Conservation (phyloP, 2,329 filamentous ascomycete genomes). For the Alternaria postmessia region DNA sequence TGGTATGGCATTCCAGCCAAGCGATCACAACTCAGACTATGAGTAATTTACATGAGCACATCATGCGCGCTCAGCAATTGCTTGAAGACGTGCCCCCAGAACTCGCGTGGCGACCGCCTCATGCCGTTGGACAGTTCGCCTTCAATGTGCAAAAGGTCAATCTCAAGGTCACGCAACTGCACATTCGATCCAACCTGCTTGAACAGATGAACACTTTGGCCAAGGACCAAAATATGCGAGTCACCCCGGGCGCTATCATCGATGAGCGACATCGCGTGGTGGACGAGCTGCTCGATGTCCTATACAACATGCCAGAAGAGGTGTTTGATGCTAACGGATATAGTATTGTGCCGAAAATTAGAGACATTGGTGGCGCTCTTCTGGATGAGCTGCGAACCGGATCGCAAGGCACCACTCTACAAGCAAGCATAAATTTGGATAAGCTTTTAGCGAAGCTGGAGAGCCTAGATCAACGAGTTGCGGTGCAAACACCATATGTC, state of each 20-base stretch:
- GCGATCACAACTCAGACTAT: constrained; percentile 20
- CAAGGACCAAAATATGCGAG: constrained; percentile 13
- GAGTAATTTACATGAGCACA: constrained; percentile 25
- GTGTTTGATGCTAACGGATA: constrained; percentile 34
- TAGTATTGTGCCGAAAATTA: constrained; percentile 30
- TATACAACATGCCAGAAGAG: constrained; percentile 29
- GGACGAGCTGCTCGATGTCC: constrained; percentile 26
- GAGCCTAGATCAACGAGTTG: constrained; percentile 21
- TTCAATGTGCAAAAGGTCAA: constrained; percentile 32
- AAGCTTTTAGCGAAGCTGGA: constrained; percentile 25
- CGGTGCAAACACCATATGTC: constrained; percentile 5
- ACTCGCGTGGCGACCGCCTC: constrained; percentile 17
- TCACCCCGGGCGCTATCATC: constrained; percentile 26
- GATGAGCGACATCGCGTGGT: constrained; percentile 28
- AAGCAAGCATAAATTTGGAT: constrained; percentile 26
- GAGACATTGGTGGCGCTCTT: constrained; percentile 29
- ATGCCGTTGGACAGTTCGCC: constrained; percentile 21
- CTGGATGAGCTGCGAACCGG: constrained; percentile 29
- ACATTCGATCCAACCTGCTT: constrained; percentile 32
- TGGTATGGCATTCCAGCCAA: constrained; percentile 34
- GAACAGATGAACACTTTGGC: constrained; percentile 32
- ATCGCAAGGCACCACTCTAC: constrained; percentile 17
- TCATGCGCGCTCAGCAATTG: constrained; percentile 20
- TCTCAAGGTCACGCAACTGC: constrained; percentile 32
- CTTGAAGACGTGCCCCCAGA: constrained; percentile 23